phyloP scores from a whole-genome alignment of 768 basidiomycete species.

The Phaffia australis region DNA sequence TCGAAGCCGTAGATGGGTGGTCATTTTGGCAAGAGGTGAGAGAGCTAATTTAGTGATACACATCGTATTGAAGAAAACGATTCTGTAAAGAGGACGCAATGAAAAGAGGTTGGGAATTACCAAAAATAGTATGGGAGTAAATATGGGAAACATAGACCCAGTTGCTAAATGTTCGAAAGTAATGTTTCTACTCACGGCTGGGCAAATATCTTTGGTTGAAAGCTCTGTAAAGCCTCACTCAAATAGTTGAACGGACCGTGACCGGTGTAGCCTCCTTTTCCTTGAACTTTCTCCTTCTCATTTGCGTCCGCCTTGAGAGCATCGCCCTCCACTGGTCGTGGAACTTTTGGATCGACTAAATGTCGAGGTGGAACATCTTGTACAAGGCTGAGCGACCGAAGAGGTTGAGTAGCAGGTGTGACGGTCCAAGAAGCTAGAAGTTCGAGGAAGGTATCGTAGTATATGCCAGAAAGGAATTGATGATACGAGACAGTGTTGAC shows the following conservation, averaged over 20 bases:
- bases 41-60: conserved; percentile 47
- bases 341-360: conserved; percentile 24
- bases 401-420: conserved; percentile 46
- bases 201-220: conserved; percentile 44
- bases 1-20: conserved; percentile 55
- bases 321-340: conserved; percentile 29
- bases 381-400: conserved; percentile 38
- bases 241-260: conserved; percentile 35
- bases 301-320: conserved; percentile 26
- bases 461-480: conserved; percentile 61
- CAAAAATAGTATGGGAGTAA: conserved; percentile 52
- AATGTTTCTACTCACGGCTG: conserved; percentile 47
- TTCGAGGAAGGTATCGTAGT: conserved; percentile 6
- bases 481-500: conserved; percentile 61
- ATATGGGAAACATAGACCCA: background rate
- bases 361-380: conserved; percentile 40
- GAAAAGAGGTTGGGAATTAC: conserved; percentile 37
- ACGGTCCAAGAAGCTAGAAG: conserved; percentile 42
- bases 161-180: background rate
- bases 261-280: conserved; percentile 19
- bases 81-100: conserved; percentile 19
- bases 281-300: conserved; percentile 27
- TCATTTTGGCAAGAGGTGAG: conserved; percentile 42
- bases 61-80: conserved; percentile 61
- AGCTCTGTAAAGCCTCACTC: conserved; percentile 30